Base-by-base conservation (phyloP, 306 rosid species). In the Fragaria vesca region DNA sequence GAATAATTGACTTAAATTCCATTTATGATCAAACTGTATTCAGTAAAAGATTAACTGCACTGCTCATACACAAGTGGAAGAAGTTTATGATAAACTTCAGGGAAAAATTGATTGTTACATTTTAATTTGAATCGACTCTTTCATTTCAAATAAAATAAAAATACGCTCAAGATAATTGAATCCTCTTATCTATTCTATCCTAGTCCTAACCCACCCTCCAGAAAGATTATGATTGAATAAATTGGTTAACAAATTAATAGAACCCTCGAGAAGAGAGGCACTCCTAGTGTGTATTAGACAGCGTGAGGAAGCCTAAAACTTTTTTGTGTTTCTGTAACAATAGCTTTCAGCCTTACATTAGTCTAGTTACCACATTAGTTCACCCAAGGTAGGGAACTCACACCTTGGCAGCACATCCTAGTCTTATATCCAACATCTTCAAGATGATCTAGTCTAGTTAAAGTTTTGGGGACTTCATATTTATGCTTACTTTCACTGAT, bases 1-100 rank as follows among this genome's bases (percentile, higher is more conserved):
- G 18, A 76, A 52, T 69, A 66, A 40, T 57, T 58, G 51, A 38
- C 38, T 38, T 4, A 8, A 73, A 40, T 38, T 58, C 76, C 66
- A 54, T 8, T 55, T 55, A 12, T 20, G 60, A 63, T 71, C 28
- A 74, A 66, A 67, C 78, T 10, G 8, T 17, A 65, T 40, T 50
- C 43, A 2, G 47, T 17, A 71, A 46, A 21, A 54, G 71, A 42
- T 42, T 2, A 17, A 62, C 18, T 26, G 66, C 18, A 60, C 1
- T 34, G 18, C 54, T 62, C 47, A 60, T 61, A 28, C 6, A 36
- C 17, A 79, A 51, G 38, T 17, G 16, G 47, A 47, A 24, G 16
- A 42, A 54, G n/a, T 43, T 51, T 50, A 6, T 36, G n/a, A n/a
- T n/a, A 1, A 17, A 47, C 38, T 45, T 11, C 36, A 26, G 50